Evolutionary conservation across 2,329 filamentous ascomycete genomes (phyloP).

Genomic region (Nemania sp.): DNA sequence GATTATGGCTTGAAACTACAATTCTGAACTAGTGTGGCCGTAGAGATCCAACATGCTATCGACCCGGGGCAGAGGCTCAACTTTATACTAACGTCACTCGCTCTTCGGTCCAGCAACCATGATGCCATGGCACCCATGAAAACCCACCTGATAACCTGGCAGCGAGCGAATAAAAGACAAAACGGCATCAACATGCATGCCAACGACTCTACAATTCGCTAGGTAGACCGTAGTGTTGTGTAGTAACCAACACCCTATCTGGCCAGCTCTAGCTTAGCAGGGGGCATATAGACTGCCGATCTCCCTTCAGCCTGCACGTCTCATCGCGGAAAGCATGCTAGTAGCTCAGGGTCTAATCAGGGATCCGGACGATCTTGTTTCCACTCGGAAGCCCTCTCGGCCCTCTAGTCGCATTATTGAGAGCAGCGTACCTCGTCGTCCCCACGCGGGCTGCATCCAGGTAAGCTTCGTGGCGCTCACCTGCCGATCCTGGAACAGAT

Average conservation of each 20-base stretch:
- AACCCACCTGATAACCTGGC: constrained; percentile 8
- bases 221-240: neutral
- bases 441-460: constrained; percentile 16
- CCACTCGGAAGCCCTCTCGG: constrained; percentile 9
- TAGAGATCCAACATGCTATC: neutral
- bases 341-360: neutral
- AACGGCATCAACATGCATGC: constrained; percentile 28
- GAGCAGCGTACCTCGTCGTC: constrained; percentile 18
- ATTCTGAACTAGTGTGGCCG: neutral
- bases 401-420: constrained; percentile 15
- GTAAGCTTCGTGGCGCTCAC: constrained; percentile 33
- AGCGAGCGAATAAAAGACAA: constrained; percentile 21
- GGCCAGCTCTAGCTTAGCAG: neutral
- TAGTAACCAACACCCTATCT: constrained; percentile 19
- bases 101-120: constrained; percentile 9
- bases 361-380: constrained; percentile 25
- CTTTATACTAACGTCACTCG: constrained; percentile 27
- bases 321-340: constrained; percentile 27
- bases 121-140: constrained; percentile 9
- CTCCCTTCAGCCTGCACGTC: constrained; percentile 17
- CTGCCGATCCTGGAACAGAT: constrained; percentile 38
- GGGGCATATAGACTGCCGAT: constrained; percentile 22
- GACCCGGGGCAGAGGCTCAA: constrained; percentile 17
- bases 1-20: neutral
- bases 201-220: constrained; percentile 26